Evolutionary conservation across 2,329 filamentous ascomycete species (phyloP), one percentile per base, ranked within the genome.

Genomic region (Phyllosticta citrichinensis): DNA sequence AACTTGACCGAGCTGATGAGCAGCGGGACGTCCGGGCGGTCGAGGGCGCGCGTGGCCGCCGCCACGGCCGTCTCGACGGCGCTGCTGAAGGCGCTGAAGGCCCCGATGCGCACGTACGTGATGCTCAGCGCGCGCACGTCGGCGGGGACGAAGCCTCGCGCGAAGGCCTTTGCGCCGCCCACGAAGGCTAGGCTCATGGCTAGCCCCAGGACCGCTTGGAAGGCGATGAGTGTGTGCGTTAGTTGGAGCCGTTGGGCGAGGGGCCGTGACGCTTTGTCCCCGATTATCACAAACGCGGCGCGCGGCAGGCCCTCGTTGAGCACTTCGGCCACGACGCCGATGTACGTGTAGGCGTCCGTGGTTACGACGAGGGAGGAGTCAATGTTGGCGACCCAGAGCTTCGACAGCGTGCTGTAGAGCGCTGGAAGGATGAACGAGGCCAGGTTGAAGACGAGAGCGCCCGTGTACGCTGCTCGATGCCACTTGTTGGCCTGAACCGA

Each of bases 291-390:
- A 82, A 84, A 91, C 0, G 85, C 79, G 0, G 86, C 83, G 22
- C 86, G 79, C 0, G 87, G 87, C 0, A 91, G 80, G 0, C 87
- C 87, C 69, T 91, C 87, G 64, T 90, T 90, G 17, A 91, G 71
- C 0, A 88, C 85, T 68, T 90, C 84, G 1, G 81, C 82, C 0
- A 89, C 77, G 0, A 84, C 80, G 20, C 81, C 79, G 62, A 90
- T 87, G 69, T 90, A 90, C 0, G 85, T 89, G 70, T 87, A 88
- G 0, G 80, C 75, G 62, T 88, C 84, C 0, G 83, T 87, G 0
- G 83, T 87, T 19, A 81, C 83, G 1, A 88, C 83, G 63, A 83
- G 76, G 0, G 54, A 47, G 0, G 81, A 73, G 69, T 89, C 84
- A 60, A 89, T 87, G 60, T 82, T 80, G 2, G 86, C 85, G 2